Conservation (phyloP, 305 asterid genomes). For the Salvia sclarea region DNA sequence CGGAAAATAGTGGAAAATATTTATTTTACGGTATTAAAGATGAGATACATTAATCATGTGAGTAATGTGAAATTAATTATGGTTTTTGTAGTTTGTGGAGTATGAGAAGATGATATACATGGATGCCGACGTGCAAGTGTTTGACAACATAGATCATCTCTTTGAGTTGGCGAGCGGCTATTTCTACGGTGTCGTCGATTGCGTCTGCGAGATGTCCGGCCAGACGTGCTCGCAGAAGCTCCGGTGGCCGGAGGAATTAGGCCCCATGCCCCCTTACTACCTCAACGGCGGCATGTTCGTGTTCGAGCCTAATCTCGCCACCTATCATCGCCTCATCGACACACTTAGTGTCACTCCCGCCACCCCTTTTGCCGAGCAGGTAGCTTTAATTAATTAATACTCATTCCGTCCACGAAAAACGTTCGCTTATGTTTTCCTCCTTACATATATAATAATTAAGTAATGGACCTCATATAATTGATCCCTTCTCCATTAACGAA, state of each 20-base stretch:
- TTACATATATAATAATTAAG: too few species aligned
- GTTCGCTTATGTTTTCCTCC: too few species aligned
- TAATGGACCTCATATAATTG: too few species aligned
- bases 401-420: too few species aligned
- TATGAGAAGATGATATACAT: constrained; percentile 50
- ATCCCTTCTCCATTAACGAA: too few species aligned
- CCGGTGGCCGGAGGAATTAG: constrained; percentile 43
- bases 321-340: constrained; percentile 31
- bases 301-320: constrained; percentile 41
- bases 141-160: constrained; percentile 51
- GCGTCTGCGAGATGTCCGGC: constrained; percentile 42
- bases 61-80: too few species aligned
- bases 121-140: constrained; percentile 64
- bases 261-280: constrained; percentile 42
- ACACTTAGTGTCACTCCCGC: constrained; percentile 42
- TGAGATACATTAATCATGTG: too few species aligned
- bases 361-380: constrained; percentile 62
- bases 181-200: constrained; percentile 50
- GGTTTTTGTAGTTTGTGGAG: constrained; percentile 49
- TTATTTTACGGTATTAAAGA: too few species aligned
- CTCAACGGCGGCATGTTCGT: constrained; percentile 57
- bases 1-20: too few species aligned
- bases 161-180: constrained; percentile 41
- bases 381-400: too few species aligned
- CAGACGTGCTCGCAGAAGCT: constrained; percentile 39